Conservation (phyloP, 2,329 filamentous ascomycete species). For the Fusarium pseudonygamai region DNA sequence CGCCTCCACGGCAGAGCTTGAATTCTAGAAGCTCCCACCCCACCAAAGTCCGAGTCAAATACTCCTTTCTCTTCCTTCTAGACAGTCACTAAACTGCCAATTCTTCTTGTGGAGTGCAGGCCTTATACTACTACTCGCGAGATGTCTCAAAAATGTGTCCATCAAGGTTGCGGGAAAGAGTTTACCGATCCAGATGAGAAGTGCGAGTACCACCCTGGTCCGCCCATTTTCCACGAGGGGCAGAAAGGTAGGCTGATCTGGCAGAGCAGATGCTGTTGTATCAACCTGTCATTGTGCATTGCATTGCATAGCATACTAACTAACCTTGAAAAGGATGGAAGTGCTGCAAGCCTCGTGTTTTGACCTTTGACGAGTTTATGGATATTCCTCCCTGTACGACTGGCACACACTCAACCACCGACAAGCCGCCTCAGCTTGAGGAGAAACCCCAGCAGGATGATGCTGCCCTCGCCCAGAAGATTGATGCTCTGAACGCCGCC, state of each 20-base stretch:
- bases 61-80: neutral
- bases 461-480: constrained; percentile 53
- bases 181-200: constrained; percentile 84
- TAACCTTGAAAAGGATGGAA: constrained; percentile 80
- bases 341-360: constrained; percentile 95
- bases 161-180: constrained; percentile 92
- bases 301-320: neutral
- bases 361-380: constrained; percentile 99
- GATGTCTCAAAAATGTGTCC: constrained; percentile 90
- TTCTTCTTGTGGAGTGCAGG: constrained; percentile 1
- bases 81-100: constrained; percentile 3
- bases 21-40: constrained; percentile 56
- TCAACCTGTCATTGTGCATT: neutral
- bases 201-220: constrained; percentile 92
- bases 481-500: constrained; percentile 64
- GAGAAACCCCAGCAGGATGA: constrained; percentile 62
- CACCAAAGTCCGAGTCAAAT: constrained; percentile 35
- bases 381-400: constrained; percentile 90
- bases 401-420: constrained; percentile 90
- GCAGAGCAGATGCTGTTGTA: neutral
- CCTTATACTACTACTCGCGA: neutral
- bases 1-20: constrained; percentile 20
- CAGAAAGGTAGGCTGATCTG: constrained; percentile 79
- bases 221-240: constrained; percentile 95
- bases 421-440: constrained; percentile 70